Percentiles rank a stretch among this genome's conserved stretches.
Evolutionary conservation across 371 early-diverging fungal species (phyloP).

Genomic region (Saksenaea oblongispora): DNA sequence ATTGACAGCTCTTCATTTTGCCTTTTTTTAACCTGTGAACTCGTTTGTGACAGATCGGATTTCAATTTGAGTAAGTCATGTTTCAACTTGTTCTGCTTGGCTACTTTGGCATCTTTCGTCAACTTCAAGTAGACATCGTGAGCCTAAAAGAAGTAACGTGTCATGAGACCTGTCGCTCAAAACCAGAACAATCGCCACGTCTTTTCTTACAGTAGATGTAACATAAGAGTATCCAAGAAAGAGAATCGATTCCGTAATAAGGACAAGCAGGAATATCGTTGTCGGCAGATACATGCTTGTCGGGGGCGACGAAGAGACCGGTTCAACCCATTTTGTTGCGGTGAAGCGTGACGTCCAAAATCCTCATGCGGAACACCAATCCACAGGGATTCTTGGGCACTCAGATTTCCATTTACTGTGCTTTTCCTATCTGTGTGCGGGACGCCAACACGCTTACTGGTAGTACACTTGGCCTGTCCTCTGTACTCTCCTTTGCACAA

Average conservation of each 20-base stretch:
- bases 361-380: too few species aligned
- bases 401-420: too few species aligned
- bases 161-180: neutral
- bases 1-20: neutral
- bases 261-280: slow-evolving; percentile 53
- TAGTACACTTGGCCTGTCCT: too few species aligned
- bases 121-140: slow-evolving; percentile 50
- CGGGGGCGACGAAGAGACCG: neutral
- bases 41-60: slow-evolving; percentile 62
- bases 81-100: slow-evolving; percentile 59
- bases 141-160: slow-evolving; percentile 30
- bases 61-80: slow-evolving; percentile 59
- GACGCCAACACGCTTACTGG: too few species aligned
- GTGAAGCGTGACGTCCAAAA: too few species aligned
- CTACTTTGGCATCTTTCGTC: slow-evolving; percentile 42
- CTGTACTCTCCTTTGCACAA: too few species aligned
- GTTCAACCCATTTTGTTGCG: too few species aligned
- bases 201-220: slow-evolving; percentile 44
- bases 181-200: neutral
- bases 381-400: too few species aligned
- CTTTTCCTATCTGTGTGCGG: too few species aligned
- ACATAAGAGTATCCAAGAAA: slow-evolving; percentile 59
- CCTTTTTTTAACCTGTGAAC: slow-evolving; percentile 59
- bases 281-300: slow-evolving; percentile 51
- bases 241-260: slow-evolving; percentile 58